Conservation (phyloP, 441 rosid genomes). For the Francoa sonchifolia region DNA sequence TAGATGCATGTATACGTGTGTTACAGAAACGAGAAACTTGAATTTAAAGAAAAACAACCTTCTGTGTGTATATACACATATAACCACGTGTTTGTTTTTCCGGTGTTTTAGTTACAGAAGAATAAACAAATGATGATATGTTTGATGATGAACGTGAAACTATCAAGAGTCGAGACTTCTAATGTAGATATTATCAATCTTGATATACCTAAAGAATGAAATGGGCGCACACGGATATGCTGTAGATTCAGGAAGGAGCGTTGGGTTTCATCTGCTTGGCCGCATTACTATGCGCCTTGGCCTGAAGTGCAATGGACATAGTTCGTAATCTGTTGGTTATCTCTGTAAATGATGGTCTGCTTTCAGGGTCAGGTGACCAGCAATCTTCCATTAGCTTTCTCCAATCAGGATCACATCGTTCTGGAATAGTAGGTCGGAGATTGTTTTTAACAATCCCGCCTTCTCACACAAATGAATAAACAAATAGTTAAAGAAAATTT, state of each 20-base stretch:
- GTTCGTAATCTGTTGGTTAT: constrained; percentile 40
- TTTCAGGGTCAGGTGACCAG: constrained; percentile 53
- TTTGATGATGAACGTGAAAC: constrained; percentile 1
- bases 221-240: background rate
- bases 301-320: constrained; percentile 31
- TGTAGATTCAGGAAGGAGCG: constrained; percentile 8
- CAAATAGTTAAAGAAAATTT: background rate
- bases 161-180: too few relatives aligned
- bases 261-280: constrained; percentile 16
- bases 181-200: background rate
- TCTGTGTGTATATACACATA: too few relatives aligned
- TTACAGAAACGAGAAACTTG: too few relatives aligned
- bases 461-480: constrained; percentile 11
- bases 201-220: constrained; percentile 5
- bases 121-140: constrained; percentile 17
- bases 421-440: constrained; percentile 56
- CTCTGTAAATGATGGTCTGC: constrained; percentile 65
- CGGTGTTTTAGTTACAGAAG: constrained; percentile 13
- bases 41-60: too few relatives aligned
- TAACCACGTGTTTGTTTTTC: too few relatives aligned
- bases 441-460: constrained; percentile 76
- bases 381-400: constrained; percentile 63
- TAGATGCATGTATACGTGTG: too few relatives aligned
- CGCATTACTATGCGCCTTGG: constrained; percentile 22
- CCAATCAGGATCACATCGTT: constrained; percentile 52